Evolutionary conservation across 2,329 filamentous ascomycete species (phyloP).

Genomic region (Cladosporium sp.): DNA sequence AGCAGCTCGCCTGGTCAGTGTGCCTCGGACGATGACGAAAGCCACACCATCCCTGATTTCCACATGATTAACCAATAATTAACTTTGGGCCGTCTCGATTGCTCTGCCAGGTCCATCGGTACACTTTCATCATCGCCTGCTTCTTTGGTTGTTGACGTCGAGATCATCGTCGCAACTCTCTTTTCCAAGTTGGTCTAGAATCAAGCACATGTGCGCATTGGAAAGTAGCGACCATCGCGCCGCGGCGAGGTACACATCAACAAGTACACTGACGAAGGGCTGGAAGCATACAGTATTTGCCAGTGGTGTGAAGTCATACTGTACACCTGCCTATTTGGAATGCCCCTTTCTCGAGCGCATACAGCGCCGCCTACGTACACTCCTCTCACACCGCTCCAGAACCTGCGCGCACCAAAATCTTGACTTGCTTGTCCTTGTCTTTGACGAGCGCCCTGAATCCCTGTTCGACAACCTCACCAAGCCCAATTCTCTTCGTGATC

Average conservation of each 20-base stretch:
- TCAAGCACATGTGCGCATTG: not conserved
- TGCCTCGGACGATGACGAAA: not conserved
- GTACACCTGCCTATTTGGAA: not conserved
- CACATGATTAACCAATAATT: not conserved
- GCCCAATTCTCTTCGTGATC: constrained; percentile 51
- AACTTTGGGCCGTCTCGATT: not conserved
- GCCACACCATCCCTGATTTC: not conserved
- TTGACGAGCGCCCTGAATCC: constrained; percentile 50
- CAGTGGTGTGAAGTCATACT: not conserved
- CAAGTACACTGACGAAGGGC: not conserved
- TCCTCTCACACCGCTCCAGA: constrained; percentile 27
- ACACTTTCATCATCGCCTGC: not conserved
- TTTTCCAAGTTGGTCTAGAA: not conserved
- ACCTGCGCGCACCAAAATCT: constrained; percentile 43
- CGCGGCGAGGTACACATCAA: not conserved
- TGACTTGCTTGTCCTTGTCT: constrained; percentile 52
- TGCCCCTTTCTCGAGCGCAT: not conserved
- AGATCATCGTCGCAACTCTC: constrained; percentile 16
- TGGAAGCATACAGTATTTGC: too few species aligned
- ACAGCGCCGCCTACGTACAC: not conserved
- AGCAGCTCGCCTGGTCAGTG: not conserved
- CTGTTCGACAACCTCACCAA: constrained; percentile 49
- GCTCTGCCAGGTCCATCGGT: not conserved
- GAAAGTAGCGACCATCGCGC: not conserved
- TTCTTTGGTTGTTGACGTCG: not conserved